Evolutionary conservation across 441 rosid genomes (phyloP).

Genomic region (Adansonia gregorii): DNA sequence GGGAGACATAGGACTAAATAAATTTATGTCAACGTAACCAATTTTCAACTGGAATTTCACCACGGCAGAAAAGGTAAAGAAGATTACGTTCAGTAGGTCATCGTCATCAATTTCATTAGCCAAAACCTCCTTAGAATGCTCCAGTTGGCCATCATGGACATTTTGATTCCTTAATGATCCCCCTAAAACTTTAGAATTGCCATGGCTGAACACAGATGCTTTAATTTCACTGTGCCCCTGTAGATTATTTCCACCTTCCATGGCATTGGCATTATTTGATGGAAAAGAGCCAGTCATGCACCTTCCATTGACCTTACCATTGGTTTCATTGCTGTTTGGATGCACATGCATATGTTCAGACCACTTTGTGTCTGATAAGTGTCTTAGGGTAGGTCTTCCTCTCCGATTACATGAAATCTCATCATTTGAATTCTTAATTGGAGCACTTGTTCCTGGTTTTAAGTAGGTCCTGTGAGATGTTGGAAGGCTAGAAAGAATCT

Average conservation of each 20-base stretch:
- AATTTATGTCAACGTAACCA: slow-evolving; percentile 22
- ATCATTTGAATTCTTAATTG: slow-evolving; percentile 42
- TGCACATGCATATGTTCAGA: slow-evolving; percentile 32
- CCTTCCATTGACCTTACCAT: slow-evolving; percentile 36
- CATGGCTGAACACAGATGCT: slow-evolving; percentile 33
- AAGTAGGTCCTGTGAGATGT: slow-evolving; percentile 58
- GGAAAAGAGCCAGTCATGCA: slow-evolving; percentile 37
- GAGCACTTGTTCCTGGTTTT: slow-evolving; percentile 74
- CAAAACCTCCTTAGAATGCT: slow-evolving; percentile 44
- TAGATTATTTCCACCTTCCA: slow-evolving; percentile 43
- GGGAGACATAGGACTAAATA: background rate
- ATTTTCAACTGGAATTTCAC: slow-evolving; percentile 13
- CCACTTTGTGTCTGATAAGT: slow-evolving; percentile 38
- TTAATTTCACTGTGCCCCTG: slow-evolving; percentile 36
- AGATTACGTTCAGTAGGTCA: slow-evolving; percentile 75
- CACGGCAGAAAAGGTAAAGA: background rate
- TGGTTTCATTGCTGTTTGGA: slow-evolving; percentile 38
- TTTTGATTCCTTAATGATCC: slow-evolving; percentile 41
- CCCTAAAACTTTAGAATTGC: slow-evolving; percentile 35
- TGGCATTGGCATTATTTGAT: slow-evolving; percentile 32
- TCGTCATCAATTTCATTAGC: slow-evolving; percentile 73
- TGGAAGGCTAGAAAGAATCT: slow-evolving; percentile 70
- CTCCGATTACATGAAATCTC: slow-evolving; percentile 38
- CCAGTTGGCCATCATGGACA: slow-evolving; percentile 36
- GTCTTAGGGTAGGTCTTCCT: slow-evolving; percentile 41